Conservation (phyloP, 2,329 filamentous ascomycete species). For the Aaosphaeria pasadenensis region DNA sequence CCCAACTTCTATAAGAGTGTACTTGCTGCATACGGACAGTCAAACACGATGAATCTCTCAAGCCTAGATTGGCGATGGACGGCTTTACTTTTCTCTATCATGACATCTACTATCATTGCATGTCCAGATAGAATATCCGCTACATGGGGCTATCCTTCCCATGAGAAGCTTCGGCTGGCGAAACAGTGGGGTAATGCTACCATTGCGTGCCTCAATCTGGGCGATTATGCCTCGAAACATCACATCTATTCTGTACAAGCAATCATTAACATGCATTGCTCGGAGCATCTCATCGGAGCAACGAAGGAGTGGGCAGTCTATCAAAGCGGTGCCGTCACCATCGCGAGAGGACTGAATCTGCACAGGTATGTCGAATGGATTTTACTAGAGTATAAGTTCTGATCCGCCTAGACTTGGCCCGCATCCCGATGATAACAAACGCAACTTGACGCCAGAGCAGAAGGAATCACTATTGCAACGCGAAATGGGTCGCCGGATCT, state of each 20-base stretch:
- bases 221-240: constrained; percentile 43
- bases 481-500: constrained; percentile 41
- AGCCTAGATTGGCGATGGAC: constrained; percentile 38
- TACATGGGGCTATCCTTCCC: constrained; percentile 44
- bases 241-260: constrained; percentile 42
- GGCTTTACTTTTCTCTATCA: constrained; percentile 44
- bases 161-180: constrained; percentile 42
- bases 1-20: constrained; percentile 40
- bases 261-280: constrained; percentile 48
- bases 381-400: neutral
- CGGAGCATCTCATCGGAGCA: constrained; percentile 49
- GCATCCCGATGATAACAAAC: constrained; percentile 24
- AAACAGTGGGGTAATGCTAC: constrained; percentile 47
- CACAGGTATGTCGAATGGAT: constrained; percentile 25
- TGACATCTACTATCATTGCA: constrained; percentile 44
- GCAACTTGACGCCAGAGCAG: constrained; percentile 15
- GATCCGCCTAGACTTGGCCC: constrained; percentile 11
- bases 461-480: constrained; percentile 26
- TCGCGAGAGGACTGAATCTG: constrained; percentile 48
- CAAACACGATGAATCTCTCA: constrained; percentile 38
- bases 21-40: constrained; percentile 35
- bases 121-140: constrained; percentile 33
- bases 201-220: constrained; percentile 45
- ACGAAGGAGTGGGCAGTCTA: constrained; percentile 48
- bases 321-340: constrained; percentile 44